Evolutionary conservation across 768 basidiomycete species (phyloP).

Genomic region (Neoboletus magnificus): DNA sequence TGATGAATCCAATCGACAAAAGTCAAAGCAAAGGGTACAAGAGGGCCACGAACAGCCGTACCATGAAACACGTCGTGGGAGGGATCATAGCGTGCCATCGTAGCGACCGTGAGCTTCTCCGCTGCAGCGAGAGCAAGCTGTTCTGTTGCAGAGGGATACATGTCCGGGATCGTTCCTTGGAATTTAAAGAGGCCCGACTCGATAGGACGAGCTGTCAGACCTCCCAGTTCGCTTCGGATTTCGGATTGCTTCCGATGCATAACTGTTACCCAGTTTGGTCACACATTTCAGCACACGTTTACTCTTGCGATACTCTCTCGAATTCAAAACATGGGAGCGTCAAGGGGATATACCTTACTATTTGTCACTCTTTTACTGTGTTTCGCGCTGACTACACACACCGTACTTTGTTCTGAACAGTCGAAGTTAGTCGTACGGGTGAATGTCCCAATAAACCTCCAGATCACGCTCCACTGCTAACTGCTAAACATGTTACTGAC

Average conservation of each 20-base stretch:
- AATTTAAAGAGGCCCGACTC: not conserved
- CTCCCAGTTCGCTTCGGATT: slow-evolving; percentile 16
- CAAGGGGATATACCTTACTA: slow-evolving; percentile 23
- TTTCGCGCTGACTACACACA: slow-evolving; percentile 20
- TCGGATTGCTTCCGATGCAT: slow-evolving; percentile 21
- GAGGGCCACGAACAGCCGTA: slow-evolving; percentile 32
- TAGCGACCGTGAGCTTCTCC: slow-evolving; percentile 65
- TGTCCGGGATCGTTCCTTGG: not conserved
- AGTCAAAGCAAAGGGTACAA: slow-evolving; percentile 4
- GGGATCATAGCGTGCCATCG: slow-evolving; percentile 76
- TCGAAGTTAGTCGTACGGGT: slow-evolving; percentile 31
- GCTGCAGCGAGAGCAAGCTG: slow-evolving; percentile 51
- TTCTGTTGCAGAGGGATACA: slow-evolving; percentile 53
- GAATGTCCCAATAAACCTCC: slow-evolving; percentile 13
- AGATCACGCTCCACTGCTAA: slow-evolving; percentile 1
- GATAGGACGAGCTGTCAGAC: not conserved
- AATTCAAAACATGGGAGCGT: slow-evolving; percentile 18
- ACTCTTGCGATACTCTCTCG: not conserved
- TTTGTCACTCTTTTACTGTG: slow-evolving; percentile 45
- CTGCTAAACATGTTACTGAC: slow-evolving; percentile 6
- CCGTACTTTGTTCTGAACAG: slow-evolving; percentile 18
- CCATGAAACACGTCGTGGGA: slow-evolving; percentile 82
- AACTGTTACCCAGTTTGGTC: not conserved
- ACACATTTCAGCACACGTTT: not conserved
- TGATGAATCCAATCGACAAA: slow-evolving; percentile 28